Evolutionary conservation across 345 rosid genomes (phyloP).

Genomic region (Salix udensis): DNA sequence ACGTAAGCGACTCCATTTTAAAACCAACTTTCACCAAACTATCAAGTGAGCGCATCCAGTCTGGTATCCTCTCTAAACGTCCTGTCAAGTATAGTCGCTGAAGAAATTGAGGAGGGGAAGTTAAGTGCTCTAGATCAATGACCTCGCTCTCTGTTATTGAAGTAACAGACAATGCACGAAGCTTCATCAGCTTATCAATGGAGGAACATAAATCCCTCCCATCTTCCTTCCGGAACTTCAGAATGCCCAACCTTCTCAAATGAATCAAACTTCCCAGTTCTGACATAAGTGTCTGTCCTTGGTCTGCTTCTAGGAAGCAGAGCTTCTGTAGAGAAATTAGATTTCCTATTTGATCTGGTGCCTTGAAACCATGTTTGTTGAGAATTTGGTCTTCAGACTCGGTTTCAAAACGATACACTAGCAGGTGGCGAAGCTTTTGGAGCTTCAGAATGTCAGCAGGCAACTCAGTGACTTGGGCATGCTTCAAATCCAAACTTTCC

Average conservation of each 20-base stretch:
- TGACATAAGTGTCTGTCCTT: neutral
- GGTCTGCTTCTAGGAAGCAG: conserved; percentile 20
- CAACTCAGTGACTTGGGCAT: conserved; percentile 1
- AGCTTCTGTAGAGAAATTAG: conserved; percentile 17
- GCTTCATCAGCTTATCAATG: conserved; percentile 14
- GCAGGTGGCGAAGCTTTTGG: conserved; percentile 9
- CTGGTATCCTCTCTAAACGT: conserved; percentile 21
- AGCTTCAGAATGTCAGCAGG: conserved; percentile 9
- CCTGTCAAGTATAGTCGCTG: conserved; percentile 26
- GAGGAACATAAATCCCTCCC: conserved; percentile 20
- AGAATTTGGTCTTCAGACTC: neutral
- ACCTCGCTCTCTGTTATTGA: conserved; percentile 14
- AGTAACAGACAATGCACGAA: conserved; percentile 12
- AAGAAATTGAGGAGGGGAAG: conserved; percentile 26
- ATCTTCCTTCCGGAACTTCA: conserved; percentile 16
- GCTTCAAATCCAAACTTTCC: conserved; percentile 14
- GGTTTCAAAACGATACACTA: conserved; percentile 1
- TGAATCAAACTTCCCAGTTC: conserved; percentile 18
- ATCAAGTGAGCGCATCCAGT: conserved; percentile 23
- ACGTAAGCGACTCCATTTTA: conserved; percentile 15
- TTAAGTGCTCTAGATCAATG: conserved; percentile 18
- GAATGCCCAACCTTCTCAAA: conserved; percentile 20
- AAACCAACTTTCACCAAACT: conserved; percentile 14
- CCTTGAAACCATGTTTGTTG: conserved; percentile 9
- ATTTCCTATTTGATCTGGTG: neutral